Evolutionary conservation across 2,329 filamentous ascomycete genomes (phyloP), one percentile per base, ranked within the genome.

Genomic region (Cladosporium sp.): DNA sequence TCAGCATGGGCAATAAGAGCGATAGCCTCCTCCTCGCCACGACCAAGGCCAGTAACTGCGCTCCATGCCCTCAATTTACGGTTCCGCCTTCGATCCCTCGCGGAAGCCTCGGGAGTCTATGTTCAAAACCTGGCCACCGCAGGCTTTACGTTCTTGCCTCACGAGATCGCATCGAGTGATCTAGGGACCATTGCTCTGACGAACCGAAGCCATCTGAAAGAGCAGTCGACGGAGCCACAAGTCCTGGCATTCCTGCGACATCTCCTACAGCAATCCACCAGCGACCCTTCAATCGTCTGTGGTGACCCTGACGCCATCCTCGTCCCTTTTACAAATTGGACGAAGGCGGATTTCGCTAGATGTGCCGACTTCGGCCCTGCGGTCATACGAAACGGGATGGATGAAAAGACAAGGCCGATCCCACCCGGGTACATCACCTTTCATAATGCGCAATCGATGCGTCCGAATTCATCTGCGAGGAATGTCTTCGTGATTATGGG

Each of bases 11-110:
- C 64, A 46, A 58, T 67, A 7, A 65, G 66, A 8, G 46, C 51
- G 7, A 50, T 63, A 13, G 55, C 55, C 65, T 9, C 59, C 59
- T 36, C 54, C 59, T 19, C 57, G 51, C 22, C 52, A n/a, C 59
- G 57, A 41, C 57, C 58, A n/a, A 56, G 55, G n/a, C 64, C 15
- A 50, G 56, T 75, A 38, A 64, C 62, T 7, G 58, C 71, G n/a
- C 56, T 69, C 38, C 72, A 72, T 57, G 65, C 68, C 2, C 67
- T 74, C 46, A 68, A 71, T 33, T 50, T 70, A 12, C 70, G 71
- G 63, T 19, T 70, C 62, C 56, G 59, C 56, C 18, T 62, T 3
- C 35, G 53, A 11, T 20, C 25, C 1, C n/a, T 50, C 13, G 33
- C 30, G 6, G 19, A 30, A 18, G 19, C 27, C 12, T 27, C 22